Base-by-base conservation (phyloP, 2,329 filamentous ascomycete species). In the Pseudopithomyces maydicus region DNA sequence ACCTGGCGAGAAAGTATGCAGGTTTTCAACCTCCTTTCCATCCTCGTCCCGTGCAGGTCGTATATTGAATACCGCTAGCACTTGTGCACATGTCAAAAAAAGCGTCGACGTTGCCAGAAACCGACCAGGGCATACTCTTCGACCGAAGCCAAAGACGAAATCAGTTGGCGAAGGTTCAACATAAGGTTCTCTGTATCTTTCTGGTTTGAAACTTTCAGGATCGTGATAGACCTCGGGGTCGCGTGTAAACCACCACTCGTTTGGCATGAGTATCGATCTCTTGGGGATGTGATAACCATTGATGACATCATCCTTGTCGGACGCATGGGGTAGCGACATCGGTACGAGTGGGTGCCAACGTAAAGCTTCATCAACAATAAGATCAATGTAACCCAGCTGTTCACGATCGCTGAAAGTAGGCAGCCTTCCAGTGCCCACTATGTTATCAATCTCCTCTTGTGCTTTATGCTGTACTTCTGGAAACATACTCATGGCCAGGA, bases 321-420 rank as follows among this genome's bases (percentile, higher is more conserved):
- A 71, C 10, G 76, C 76, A 53, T 82, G 81, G 0, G 83, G 83
- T 46, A 82, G 78, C 48, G 15, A 79, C 77, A 84, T 78, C 42
- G 82, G 80, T 11, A 79, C 78, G 0, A 84, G 80, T 0, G 84
- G 82, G 5, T 83, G 77, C 83, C 84, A 86, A 2, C 85, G 78
- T 11, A 86, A 70, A 1, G 81, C 77, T 58, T 88, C 85, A 57
- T 85, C 85, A 17, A 85, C 77, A 12, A 84, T 75, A 1, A 81
- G 81, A 19, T 79, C 76, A 32, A 86, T 66, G 62, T 87, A 87
- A 0, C 84, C 83, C 8, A 87, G 65, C 3, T 74, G 69, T 11
- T 58, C 52, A 6, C 57, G 52, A 22, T 70, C 65, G 10, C 69
- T 67, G 14, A 62, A 54, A 0, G 19, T 46, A n/a, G 73, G 74